A percentile compares a stretch with the other conserved stretches of the same genome.
Evolutionary conservation across 371 early-diverging fungal genomes (phyloP).

Genomic region (Lichtheimia corymbifera): DNA sequence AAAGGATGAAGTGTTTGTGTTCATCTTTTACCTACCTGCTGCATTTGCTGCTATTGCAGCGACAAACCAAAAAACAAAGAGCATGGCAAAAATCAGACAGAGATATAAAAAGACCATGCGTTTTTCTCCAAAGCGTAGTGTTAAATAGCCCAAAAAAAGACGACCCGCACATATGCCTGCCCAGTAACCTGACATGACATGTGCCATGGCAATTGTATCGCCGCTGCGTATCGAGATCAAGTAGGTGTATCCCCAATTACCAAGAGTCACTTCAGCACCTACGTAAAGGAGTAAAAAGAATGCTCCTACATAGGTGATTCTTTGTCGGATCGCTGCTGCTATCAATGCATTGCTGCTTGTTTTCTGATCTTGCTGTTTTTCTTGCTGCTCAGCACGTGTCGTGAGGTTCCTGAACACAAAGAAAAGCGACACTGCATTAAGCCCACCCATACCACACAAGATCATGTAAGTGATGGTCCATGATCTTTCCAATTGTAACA

Average conservation of each 20-base stretch:
- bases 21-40: background rate
- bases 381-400: slow-evolving; percentile 2
- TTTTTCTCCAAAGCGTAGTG: slow-evolving; percentile 27
- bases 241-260: slow-evolving; percentile 27
- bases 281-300: slow-evolving; percentile 26
- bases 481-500: slow-evolving; percentile 12
- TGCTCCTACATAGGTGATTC: slow-evolving; percentile 20
- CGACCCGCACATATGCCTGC: slow-evolving; percentile 25
- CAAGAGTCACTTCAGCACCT: slow-evolving; percentile 30
- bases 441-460: slow-evolving; percentile 14
- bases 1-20: background rate
- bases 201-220: slow-evolving; percentile 23
- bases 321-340: slow-evolving; percentile 5
- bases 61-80: slow-evolving; percentile 21
- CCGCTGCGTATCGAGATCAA: slow-evolving; percentile 22
- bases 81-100: slow-evolving; percentile 12
- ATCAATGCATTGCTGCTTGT: slow-evolving; percentile 1
- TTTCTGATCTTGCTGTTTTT: background rate
- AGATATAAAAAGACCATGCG: slow-evolving; percentile 22
- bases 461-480: slow-evolving; percentile 21
- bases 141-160: slow-evolving; percentile 23
- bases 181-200: slow-evolving; percentile 32
- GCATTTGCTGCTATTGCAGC: slow-evolving; percentile 16
- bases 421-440: slow-evolving; percentile 5
- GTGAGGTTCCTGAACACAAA: slow-evolving; percentile 5